Conservation (phyloP, 1,139 yeast genomes). For the Fermentozyma sake region DNA sequence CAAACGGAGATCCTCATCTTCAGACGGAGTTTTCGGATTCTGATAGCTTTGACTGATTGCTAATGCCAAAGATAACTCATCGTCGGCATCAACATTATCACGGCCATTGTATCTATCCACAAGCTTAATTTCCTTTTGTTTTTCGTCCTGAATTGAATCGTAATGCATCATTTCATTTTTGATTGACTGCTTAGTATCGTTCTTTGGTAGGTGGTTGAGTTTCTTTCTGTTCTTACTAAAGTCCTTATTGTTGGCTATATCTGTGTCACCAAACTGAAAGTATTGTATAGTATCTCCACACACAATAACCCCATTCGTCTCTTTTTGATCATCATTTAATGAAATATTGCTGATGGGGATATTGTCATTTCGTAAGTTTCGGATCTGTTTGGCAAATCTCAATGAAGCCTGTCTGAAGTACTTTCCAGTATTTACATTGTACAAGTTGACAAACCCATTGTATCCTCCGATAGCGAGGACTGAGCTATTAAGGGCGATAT, state of each 20-base stretch:
- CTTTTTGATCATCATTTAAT: conserved; percentile 37
- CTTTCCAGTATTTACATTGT: conserved; percentile 61
- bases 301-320: conserved; percentile 50
- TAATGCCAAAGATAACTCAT: conserved; percentile 47
- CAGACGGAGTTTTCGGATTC: conserved; percentile 5
- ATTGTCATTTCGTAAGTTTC: conserved; percentile 14
- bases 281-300: conserved; percentile 58
- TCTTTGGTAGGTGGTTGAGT: conserved; percentile 12
- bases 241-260: conserved; percentile 3
- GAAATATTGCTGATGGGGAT: conserved; percentile 41
- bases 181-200: conserved; percentile 21
- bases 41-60: conserved; percentile 45
- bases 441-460: conserved; percentile 58
- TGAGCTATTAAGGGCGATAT: conserved; percentile 35
- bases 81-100: conserved; percentile 33
- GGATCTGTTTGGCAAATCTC: conserved; percentile 41
- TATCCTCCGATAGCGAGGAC: conserved; percentile 59
- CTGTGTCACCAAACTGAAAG: conserved; percentile 52
- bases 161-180: conserved; percentile 37
- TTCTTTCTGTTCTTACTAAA: not conserved
- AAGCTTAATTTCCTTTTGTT: conserved; percentile 17
- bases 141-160: conserved; percentile 16
- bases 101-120: conserved; percentile 46
- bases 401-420: conserved; percentile 45
- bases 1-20: conserved; percentile 22